These are phyloP conservation scores for Cercospora sojina DNA, from an alignment of 2,329 filamentous ascomycete genomes.

Conservation along the genomic window DNA sequence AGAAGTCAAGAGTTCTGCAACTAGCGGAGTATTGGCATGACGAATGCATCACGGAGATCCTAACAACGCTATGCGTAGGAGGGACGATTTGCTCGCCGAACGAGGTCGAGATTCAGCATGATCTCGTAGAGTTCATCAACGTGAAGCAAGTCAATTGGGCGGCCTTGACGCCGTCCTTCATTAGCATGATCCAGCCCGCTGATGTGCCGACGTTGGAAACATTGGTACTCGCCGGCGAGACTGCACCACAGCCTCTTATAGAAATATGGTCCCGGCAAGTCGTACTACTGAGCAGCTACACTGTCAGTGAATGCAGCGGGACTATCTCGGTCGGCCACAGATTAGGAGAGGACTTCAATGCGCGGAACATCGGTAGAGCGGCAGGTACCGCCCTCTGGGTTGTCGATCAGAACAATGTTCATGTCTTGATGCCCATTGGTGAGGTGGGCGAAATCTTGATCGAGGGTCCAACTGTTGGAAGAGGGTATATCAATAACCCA, in stretches of 20 bases:
- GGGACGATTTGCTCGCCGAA: neutral
- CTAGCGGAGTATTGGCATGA: neutral
- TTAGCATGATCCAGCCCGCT: neutral
- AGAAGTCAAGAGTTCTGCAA: neutral
- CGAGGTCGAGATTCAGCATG: neutral
- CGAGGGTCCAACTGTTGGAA: slow-evolving; percentile 46
- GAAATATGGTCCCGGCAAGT: neutral
- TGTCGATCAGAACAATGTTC: neutral
- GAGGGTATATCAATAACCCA: slow-evolving; percentile 42
- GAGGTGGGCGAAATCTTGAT: slow-evolving; percentile 45
- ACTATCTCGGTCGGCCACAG: neutral
- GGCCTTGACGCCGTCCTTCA: neutral
- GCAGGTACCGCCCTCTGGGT: neutral
- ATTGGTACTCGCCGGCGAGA: neutral
- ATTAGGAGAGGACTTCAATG: neutral
- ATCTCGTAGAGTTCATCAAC: neutral
- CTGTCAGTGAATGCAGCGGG: neutral
- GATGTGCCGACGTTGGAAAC: slow-evolving; percentile 3
- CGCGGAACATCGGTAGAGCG: neutral
- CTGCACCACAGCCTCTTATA: neutral
- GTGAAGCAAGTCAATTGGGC: neutral
- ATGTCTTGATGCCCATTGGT: slow-evolving; percentile 9
- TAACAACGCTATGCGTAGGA: neutral
- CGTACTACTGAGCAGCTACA: neutral
- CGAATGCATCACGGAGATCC: neutral